Evolutionary conservation across 75 land plant genomes (phyloP), one percentile per base, ranked within the genome.

Genomic region (Sequoia sempervirens): DNA sequence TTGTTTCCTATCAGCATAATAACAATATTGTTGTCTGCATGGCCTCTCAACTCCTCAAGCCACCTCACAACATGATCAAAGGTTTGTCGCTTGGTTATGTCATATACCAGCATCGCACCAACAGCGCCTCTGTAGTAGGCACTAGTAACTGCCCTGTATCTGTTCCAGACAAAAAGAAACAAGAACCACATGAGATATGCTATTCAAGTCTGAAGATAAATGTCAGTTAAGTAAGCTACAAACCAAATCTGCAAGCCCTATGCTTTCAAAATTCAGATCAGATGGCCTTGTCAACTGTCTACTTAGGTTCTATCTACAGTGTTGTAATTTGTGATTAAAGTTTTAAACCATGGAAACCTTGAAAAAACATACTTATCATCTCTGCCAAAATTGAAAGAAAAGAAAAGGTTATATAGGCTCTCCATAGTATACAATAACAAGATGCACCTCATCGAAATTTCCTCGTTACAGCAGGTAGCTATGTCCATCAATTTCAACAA

Each of bases 51-150:
- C 80, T 88, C 89, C 40, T 88, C 87, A 23, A 88, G 88, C 89
- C 89, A 88, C 26, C 88, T 70, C 11, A 70, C 85, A 12, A 86
- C 83, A 76, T 88, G 89, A 18, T 88, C 89, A 61, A 88, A 88
- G 38, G 76, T 86, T 45, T 85, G 87, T 23, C 81, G 83, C 81
- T 80, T 88, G 74, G 88, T 88, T 45, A 88, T 85, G 88, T 88
- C 87, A 36, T 88, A 88, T 26, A 88, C 89, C 30, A 88, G 34
- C 87, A 88, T 72, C 1, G 89, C 89, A 17, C 89, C 89, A 26
- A 88, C 88, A 20, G 87, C 89, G 10, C 89, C 89, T 38, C 89
- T 64, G 81, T 88, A 88, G 64, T 88, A 88, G 13, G 89, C 87
- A 69, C 87, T 88, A 68, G 89, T 88, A 10, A 88, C 87, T 30